Evolutionary conservation across 306 rosid genomes (phyloP).

Genomic region (cucumber (Cucumis sativus)): Cucumber_9930_V3 NC_026661.2:12288001-12288500

Average conservation of each 20-base stretch:
- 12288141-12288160: not conserved
- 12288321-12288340: conserved; percentile 54
- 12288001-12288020: not conserved
- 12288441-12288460: not conserved
- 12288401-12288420: conserved; percentile 61
- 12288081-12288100: not conserved
- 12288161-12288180: not conserved
- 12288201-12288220: not conserved
- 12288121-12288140: not conserved
- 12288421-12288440: conserved; percentile 39
- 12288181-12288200: not conserved
- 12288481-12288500: not conserved
- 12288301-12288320: conserved; percentile 53
- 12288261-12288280: conserved; percentile 15
- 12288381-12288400: conserved; percentile 19
- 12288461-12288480: not conserved
- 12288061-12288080: not conserved
- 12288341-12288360: conserved; percentile 53
- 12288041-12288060: not conserved
- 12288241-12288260: conserved; percentile 53
- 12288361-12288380: conserved; percentile 32
- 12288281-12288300: conserved; percentile 22
- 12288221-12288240: not conserved
- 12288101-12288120: not conserved
- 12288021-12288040: not conserved